phyloP scores from a whole-genome alignment of 2,329 filamentous ascomycete genomes.

The Aspergillus calidoustus region DNA sequence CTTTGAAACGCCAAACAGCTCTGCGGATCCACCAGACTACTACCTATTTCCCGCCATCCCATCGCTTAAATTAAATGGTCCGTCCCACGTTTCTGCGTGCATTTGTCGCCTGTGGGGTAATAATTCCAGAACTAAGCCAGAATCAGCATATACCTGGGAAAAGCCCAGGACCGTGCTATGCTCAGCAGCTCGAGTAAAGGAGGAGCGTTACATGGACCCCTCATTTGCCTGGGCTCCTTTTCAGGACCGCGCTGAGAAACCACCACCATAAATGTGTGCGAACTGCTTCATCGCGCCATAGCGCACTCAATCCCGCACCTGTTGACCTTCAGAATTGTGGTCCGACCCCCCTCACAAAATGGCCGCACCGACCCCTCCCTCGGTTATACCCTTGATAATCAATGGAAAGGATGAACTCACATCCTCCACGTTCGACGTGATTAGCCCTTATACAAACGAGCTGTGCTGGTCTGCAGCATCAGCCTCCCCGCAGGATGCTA shows the following conservation, averaged over 20 bases:
- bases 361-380: constrained; percentile 14
- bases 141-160: not conserved
- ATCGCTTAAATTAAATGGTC: constrained; percentile 1
- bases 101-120: not conserved
- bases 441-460: constrained; percentile 58
- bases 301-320: not conserved
- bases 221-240: not conserved
- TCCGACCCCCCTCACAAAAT: constrained; percentile 2
- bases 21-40: not conserved
- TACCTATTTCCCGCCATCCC: not conserved
- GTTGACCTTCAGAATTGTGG: not conserved
- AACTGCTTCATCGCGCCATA: not conserved
- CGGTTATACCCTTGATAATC: constrained; percentile 43
- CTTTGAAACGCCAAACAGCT: not conserved
- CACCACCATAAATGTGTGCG: not conserved
- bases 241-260: not conserved
- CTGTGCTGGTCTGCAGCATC: constrained; percentile 59
- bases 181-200: not conserved
- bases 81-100: not conserved
- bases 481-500: constrained; percentile 49
- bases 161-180: not conserved
- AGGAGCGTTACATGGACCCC: not conserved
- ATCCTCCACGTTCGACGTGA: constrained; percentile 48
- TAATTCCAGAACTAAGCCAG: not conserved
- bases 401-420: constrained; percentile 41